phyloP scores from a whole-genome alignment of 305 asterid species.

The Solanum chacoense region DNA sequence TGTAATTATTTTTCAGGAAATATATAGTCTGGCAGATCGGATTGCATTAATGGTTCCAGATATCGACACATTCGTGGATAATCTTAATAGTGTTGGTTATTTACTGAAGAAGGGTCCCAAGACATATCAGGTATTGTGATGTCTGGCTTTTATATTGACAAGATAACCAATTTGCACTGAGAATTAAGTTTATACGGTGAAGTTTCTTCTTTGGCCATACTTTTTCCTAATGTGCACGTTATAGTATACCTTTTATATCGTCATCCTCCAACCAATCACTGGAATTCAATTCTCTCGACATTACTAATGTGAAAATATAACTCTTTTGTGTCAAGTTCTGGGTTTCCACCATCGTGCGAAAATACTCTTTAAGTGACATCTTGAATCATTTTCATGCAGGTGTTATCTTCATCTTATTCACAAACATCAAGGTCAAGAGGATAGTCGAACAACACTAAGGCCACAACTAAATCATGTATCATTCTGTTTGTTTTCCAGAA shows the following conservation, averaged over 20 bases:
- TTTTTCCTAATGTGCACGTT: neutral
- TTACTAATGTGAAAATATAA: neutral
- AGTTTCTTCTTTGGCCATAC: neutral
- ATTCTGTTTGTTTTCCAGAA: neutral
- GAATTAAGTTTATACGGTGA: neutral
- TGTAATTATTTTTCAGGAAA: conserved; percentile 45
- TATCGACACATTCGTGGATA: conserved; percentile 74
- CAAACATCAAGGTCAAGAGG: conserved; percentile 51
- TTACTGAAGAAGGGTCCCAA: conserved; percentile 88
- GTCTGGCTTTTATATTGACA: neutral
- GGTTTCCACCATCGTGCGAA: neutral
- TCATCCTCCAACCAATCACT: neutral
- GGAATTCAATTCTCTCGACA: neutral
- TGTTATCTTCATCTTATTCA: conserved; percentile 72
- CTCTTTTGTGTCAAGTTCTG: neutral
- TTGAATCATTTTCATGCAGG: conserved; percentile 31
- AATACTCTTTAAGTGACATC: neutral
- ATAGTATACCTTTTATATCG: neutral
- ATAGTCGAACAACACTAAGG: neutral
- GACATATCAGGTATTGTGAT: conserved; percentile 64
- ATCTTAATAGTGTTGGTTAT: conserved; percentile 76
- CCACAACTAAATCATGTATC: neutral
- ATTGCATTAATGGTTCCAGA: conserved; percentile 76
- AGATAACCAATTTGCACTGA: neutral
- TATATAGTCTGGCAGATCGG: conserved; percentile 81